Conservation (phyloP, 306 rosid genomes). For the Spatholobus suberectus region DNA sequence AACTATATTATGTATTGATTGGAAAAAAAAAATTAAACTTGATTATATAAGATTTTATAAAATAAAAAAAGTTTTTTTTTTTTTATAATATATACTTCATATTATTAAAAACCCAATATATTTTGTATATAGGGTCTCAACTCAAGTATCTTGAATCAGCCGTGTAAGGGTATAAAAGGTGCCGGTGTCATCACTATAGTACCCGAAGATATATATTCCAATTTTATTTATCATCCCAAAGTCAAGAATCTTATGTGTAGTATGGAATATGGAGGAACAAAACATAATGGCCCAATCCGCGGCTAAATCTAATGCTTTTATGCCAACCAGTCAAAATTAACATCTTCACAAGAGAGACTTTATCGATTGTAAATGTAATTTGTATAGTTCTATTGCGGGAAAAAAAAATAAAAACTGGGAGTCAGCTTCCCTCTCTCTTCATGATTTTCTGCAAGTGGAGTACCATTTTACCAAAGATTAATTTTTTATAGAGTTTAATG, state of each 20-base stretch:
- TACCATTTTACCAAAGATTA: no score
- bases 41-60: no score
- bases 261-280: neutral
- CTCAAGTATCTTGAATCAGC: neutral
- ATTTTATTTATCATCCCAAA: neutral
- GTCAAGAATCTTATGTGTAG: neutral
- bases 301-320: constrained; percentile 8
- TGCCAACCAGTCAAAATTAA: neutral
- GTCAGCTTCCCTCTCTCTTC: neutral
- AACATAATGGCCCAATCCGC: neutral
- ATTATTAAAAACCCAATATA: no score
- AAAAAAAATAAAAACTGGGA: neutral
- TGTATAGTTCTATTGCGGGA: neutral
- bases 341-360: neutral
- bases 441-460: neutral
- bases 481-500: no score
- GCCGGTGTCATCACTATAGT: neutral
- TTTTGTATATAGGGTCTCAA: neutral
- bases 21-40: no score
- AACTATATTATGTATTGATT: no score
- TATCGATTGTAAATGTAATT: neutral
- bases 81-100: no score
- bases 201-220: neutral
- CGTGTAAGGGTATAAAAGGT: neutral
- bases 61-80: no score